Evolutionary conservation across 108 stramenopile genomes (phyloP), one percentile per base, ranked within the genome.

Genomic region (Cyclotella sp.): DNA sequence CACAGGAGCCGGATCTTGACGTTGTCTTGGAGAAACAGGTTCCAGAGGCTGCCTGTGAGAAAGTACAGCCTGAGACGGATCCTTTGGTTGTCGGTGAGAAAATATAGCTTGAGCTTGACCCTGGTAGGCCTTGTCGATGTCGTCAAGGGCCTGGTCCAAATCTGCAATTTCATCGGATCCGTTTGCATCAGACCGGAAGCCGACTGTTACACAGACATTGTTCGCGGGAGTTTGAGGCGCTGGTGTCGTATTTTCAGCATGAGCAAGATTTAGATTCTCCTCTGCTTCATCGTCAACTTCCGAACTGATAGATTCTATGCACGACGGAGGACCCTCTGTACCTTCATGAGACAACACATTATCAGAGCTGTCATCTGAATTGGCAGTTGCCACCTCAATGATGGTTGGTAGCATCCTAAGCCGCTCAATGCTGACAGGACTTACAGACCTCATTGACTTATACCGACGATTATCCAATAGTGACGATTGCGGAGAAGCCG

Each of bases 311-410:
- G 5, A 19, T 19, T 51, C 19, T 19, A 6, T 3, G 19, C 19
- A 19, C 1, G 18, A 19, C 1, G 61, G 34, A 40, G 40, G 29
- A 40, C 19, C 28, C 40, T 62, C 61, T 40, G 61, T 62, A 15
- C 61, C 61, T 26, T 39, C 61, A 62, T 62, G 61, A 62, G 61
- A 62, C 19, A 62, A 40, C 3, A 41, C 24, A 18, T 62, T 62
- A 19, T 62, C 61, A 19, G 61, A 24, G 39, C 40, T 42, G 39
- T 62, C 34, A 40, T 41, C 40, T 8, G 40, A 16, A 3, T 39
- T 40, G 3, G 61, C 34, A 51, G 18, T 51, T 51, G 18, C 49
- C 5, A 19, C 19, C 15, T 62, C 40, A 15, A 62, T 40, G 19
- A 62, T 62, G 13, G 61, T 62, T 3, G 61, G 61, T 3, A 62